Evolutionary conservation across 2,329 filamentous ascomycete species (phyloP).

Genomic region (Neopestalotiopsis sp.): DNA sequence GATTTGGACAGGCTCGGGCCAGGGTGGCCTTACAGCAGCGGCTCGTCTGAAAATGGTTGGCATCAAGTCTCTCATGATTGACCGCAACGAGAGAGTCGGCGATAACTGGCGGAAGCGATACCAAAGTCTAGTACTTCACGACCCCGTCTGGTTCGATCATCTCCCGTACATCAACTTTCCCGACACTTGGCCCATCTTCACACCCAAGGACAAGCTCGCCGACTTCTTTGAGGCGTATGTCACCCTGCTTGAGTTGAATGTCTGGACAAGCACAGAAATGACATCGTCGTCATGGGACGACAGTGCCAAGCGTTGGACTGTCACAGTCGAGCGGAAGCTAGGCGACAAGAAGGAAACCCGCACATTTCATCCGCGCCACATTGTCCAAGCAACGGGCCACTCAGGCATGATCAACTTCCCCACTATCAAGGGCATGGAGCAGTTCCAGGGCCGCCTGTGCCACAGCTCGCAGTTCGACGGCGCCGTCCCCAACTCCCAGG

Average conservation of each 20-base stretch:
- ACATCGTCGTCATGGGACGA: slow-evolving; percentile 53
- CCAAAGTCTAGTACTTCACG: slow-evolving; percentile 69
- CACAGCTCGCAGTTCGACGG: slow-evolving; percentile 46
- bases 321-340: slow-evolving; percentile 38
- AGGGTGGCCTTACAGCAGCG: slow-evolving; percentile 61
- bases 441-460: slow-evolving; percentile 59
- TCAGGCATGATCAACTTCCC: slow-evolving; percentile 70
- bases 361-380: slow-evolving; percentile 63
- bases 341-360: slow-evolving; percentile 46
- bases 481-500: slow-evolving; percentile 21
- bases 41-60: slow-evolving; percentile 65
- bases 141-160: slow-evolving; percentile 66
- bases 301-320: slow-evolving; percentile 55
- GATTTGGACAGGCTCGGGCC: slow-evolving; percentile 42
- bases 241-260: slow-evolving; percentile 68
- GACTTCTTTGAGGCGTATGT: slow-evolving; percentile 73
- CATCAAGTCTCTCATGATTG: slow-evolving; percentile 61
- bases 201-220: slow-evolving; percentile 73
- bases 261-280: slow-evolving; percentile 64
- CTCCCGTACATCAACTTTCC: slow-evolving; percentile 71
- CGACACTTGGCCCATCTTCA: slow-evolving; percentile 70
- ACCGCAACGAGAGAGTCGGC: slow-evolving; percentile 61
- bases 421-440: slow-evolving; percentile 56
- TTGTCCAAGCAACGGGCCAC: slow-evolving; percentile 72
- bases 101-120: slow-evolving; percentile 70